phyloP scores from a whole-genome alignment of 2,329 filamentous ascomycete genomes.

The Aschersonia sp. region DNA sequence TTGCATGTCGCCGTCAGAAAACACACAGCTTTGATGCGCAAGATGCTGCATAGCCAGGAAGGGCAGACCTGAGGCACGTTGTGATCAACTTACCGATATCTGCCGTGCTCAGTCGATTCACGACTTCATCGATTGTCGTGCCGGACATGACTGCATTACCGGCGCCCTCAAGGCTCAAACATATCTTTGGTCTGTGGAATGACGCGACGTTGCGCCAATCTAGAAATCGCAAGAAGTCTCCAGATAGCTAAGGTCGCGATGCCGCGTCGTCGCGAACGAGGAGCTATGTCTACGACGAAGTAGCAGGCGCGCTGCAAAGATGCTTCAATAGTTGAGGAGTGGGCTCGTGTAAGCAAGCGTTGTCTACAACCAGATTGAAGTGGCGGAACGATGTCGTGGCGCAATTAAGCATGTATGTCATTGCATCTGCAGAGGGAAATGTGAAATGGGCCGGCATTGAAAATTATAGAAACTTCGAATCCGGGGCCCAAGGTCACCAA shows the following conservation, averaged over 20 bases:
- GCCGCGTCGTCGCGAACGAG: too few species aligned
- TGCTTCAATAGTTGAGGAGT: too few species aligned
- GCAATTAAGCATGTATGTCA: not conserved
- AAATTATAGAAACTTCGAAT: constrained; percentile 22
- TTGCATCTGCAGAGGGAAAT: constrained; percentile 4
- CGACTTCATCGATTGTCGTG: constrained; percentile 46
- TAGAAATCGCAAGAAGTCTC: constrained; percentile 6
- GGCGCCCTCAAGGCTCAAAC: constrained; percentile 20
- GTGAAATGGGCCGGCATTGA: constrained; percentile 16
- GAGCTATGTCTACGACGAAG: too few species aligned
- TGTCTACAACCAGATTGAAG: too few species aligned
- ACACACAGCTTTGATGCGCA: not conserved
- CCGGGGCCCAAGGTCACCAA: constrained; percentile 26
- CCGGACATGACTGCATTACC: constrained; percentile 45
- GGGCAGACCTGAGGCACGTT: constrained; percentile 9
- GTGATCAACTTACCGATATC: constrained; percentile 34
- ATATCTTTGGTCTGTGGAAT: constrained; percentile 19
- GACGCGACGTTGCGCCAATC: constrained; percentile 8
- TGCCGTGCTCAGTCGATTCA: constrained; percentile 41
- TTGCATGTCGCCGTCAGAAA: too few species aligned
- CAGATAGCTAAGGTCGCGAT: not conserved
- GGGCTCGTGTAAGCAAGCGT: too few species aligned
- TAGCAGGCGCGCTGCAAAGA: too few species aligned
- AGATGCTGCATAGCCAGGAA: constrained; percentile 1
- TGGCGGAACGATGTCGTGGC: too few species aligned